Base-by-base conservation (phyloP, 1,284 basidiomycete genomes). In the Sporisorium graminicola region DNA sequence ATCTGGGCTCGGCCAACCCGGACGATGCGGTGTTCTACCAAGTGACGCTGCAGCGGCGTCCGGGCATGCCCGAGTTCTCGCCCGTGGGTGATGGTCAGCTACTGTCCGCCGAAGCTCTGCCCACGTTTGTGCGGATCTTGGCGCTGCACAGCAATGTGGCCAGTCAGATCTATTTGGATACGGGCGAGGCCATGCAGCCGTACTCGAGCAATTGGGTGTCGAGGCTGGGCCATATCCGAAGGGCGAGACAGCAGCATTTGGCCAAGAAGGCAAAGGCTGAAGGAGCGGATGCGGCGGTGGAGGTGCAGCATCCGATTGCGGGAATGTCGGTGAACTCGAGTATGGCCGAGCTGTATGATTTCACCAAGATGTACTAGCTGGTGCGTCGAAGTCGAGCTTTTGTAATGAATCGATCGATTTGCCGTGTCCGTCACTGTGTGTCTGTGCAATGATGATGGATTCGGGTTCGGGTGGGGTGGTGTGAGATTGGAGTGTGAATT, bases 51-150 rank as follows among this genome's bases (percentile, higher is more conserved):
- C 84, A 85, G 59, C 70, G 74, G 6, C 71, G 80, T 10, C 61
- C 76, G 2, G 82, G 79, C 9, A 69, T 85, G 59, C 84, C 84
- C 0, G 79, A 80, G 47, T 85, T 85, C 33, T 79, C 78, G 10
- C 82, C 83, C 18, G 76, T 84, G 1, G 82, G 84, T 27, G 81
- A 84, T 46, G 83, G 83, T 3, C 77, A 83, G 60, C 67, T 85
- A 31, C 59, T 85, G 16, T 80, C 77, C 14, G 81, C 80, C 13
- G 76, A 73, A 18, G 70, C 79, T 5, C 57, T 85, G 42, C 69
- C 84, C 0, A 67, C 43, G 57, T 85, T 85, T 63, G 83, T 85
- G 5, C 59, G 84, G 20, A 79, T 79, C 50, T 53, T 85, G 18
- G 82, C 82, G 16, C 69, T 85, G 65, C 78, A 84, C 50, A 74